phyloP scores from a whole-genome alignment of 2,329 filamentous ascomycete species.

The Metarhizium anisopliae region DNA sequence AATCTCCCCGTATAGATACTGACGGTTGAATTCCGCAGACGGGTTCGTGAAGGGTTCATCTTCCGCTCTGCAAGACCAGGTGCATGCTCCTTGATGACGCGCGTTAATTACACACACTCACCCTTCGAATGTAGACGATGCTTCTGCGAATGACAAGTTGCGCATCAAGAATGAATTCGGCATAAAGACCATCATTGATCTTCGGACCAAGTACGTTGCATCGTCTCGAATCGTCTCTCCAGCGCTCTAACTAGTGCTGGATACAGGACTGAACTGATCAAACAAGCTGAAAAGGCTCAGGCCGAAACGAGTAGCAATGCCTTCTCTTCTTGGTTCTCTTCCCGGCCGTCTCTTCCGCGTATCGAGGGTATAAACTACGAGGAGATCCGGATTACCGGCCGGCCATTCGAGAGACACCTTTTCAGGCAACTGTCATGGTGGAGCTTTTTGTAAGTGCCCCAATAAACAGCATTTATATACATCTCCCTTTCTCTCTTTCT shows the following conservation, averaged over 20 bases:
- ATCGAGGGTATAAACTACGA: conserved; percentile 56
- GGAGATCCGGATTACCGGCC: conserved; percentile 66
- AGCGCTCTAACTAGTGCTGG: not conserved
- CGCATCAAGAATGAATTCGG: conserved; percentile 50
- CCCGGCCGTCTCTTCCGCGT: conserved; percentile 45
- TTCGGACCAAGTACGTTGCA: conserved; percentile 59
- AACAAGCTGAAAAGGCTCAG: conserved; percentile 54
- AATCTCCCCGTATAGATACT: not conserved
- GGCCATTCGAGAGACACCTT: conserved; percentile 58
- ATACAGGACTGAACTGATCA: conserved; percentile 60
- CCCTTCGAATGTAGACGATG: conserved; percentile 48
- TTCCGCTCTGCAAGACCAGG: conserved; percentile 60
- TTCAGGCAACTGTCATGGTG: conserved; percentile 60
- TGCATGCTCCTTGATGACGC: conserved; percentile 10
- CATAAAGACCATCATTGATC: conserved; percentile 67
- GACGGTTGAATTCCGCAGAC: not conserved
- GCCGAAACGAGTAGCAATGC: conserved; percentile 34
- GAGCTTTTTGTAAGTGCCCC: conserved; percentile 45
- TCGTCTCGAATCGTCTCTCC: not conserved
- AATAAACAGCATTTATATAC: not conserved
- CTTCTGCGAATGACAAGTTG: conserved; percentile 54
- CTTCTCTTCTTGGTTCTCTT: conserved; percentile 30
- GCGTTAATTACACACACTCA: not conserved
- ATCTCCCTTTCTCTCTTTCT: no score
- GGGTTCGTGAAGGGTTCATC: conserved; percentile 52